Conservation (phyloP, 2,329 filamentous ascomycete species). For the Talaromyces verruculosus region DNA sequence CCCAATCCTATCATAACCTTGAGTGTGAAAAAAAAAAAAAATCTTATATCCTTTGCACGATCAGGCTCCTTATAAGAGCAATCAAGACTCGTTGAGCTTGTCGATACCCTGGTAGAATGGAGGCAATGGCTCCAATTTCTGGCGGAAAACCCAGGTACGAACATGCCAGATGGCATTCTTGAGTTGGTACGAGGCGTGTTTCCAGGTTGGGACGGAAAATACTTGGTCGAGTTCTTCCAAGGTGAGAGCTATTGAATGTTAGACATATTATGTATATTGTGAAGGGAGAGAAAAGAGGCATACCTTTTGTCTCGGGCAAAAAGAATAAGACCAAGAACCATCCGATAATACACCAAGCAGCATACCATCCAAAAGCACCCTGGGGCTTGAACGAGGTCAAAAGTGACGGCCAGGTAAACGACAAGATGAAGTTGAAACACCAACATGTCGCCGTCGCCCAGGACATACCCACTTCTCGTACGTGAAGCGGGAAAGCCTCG, state of each 20-base stretch:
- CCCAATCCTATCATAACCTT: neutral
- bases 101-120: conserved; percentile 36
- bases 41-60: neutral
- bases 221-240: conserved; percentile 54
- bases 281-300: neutral
- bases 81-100: conserved; percentile 23
- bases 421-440: conserved; percentile 58
- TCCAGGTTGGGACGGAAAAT: conserved; percentile 52
- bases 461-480: conserved; percentile 64
- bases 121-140: conserved; percentile 37
- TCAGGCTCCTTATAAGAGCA: neutral
- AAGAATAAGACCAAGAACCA: conserved; percentile 55
- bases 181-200: conserved; percentile 44
- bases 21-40: neutral
- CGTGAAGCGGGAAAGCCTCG: conserved; percentile 62
- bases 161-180: conserved; percentile 44
- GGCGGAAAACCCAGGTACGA: conserved; percentile 41
- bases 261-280: neutral
- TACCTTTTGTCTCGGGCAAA: conserved; percentile 52
- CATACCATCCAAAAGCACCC: conserved; percentile 60
- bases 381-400: conserved; percentile 51
- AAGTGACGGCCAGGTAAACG: conserved; percentile 55
- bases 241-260: conserved; percentile 38
- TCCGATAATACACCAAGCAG: conserved; percentile 55
- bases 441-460: conserved; percentile 56